Conservation (phyloP, 441 rosid genomes). For the Theobroma grandiflorum region DNA sequence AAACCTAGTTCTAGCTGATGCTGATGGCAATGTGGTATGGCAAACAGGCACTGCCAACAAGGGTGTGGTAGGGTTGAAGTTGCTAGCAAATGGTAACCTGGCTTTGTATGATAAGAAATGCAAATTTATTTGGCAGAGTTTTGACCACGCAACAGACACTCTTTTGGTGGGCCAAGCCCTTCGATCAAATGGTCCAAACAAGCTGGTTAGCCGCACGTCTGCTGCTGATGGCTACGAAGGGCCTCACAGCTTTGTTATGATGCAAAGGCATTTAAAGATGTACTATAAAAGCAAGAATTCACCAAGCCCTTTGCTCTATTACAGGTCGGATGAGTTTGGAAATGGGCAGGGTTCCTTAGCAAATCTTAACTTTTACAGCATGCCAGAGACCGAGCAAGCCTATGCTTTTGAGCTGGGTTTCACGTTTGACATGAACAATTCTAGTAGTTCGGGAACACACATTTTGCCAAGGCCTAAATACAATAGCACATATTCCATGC, state of each 20-base stretch:
- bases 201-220: slow-evolving; percentile 63
- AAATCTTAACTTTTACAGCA: slow-evolving; percentile 8
- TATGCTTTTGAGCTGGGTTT: slow-evolving; percentile 31
- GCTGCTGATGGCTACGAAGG: slow-evolving; percentile 48
- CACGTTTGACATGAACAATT: slow-evolving; percentile 35
- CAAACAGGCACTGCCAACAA: slow-evolving; percentile 67
- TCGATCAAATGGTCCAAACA: slow-evolving; percentile 36
- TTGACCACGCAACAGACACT: slow-evolving; percentile 75
- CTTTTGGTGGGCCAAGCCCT: slow-evolving; percentile 72
- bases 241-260: slow-evolving; percentile 66
- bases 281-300: slow-evolving; percentile 56
- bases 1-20: slow-evolving; percentile 49
- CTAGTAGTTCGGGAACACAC: slow-evolving; percentile 12
- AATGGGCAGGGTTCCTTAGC: slow-evolving; percentile 7
- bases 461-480: slow-evolving; percentile 21
- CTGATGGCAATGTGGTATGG: slow-evolving; percentile 65
- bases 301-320: slow-evolving; percentile 43
- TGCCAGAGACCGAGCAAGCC: not conserved
- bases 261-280: slow-evolving; percentile 41
- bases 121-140: slow-evolving; percentile 73
- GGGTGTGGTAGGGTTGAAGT: slow-evolving; percentile 59
- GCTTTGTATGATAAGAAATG: slow-evolving; percentile 64
- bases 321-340: slow-evolving; percentile 5
- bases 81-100: slow-evolving; percentile 66
- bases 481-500: slow-evolving; percentile 54